A percentile compares a stretch with the other conserved stretches of the same genome.
Conservation (phyloP, 768 basidiomycete genomes). For the Dacryopinax primogenitus region DNA sequence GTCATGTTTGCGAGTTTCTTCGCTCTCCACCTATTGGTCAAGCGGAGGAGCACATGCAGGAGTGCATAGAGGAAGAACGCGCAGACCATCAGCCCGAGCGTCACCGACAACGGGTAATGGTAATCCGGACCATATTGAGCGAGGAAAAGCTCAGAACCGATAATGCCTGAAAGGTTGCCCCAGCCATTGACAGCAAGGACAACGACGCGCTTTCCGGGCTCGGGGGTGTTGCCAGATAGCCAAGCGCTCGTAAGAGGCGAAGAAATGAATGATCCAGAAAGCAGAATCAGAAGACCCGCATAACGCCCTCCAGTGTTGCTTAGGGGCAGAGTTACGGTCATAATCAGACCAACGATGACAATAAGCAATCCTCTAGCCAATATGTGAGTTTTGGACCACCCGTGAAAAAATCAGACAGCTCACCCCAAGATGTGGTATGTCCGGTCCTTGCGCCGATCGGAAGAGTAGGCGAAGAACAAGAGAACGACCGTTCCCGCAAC, state of each 20-base stretch:
- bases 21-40: slow-evolving; percentile 12
- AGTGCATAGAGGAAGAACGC: slow-evolving; percentile 8
- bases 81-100: slow-evolving; percentile 14
- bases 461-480: slow-evolving; percentile 23
- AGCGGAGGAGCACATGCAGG: slow-evolving; percentile 10
- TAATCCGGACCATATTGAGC: slow-evolving; percentile 15
- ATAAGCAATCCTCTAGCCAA: not conserved
- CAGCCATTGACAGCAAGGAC: slow-evolving; percentile 16
- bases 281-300: not conserved
- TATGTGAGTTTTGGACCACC: not conserved
- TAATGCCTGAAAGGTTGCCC: slow-evolving; percentile 14
- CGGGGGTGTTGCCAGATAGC: slow-evolving; percentile 15
- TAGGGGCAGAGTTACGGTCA: not conserved
- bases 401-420: not conserved
- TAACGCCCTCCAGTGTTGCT: slow-evolving; percentile 2
- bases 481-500: slow-evolving; percentile 19
- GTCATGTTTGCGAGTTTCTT: slow-evolving; percentile 14
- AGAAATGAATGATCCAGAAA: not conserved
- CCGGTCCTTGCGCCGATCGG: slow-evolving; percentile 26
- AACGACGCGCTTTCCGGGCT: slow-evolving; percentile 16
- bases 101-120: slow-evolving; percentile 15
- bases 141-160: slow-evolving; percentile 15
- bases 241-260: slow-evolving; percentile 6
- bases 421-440: slow-evolving; percentile 20
- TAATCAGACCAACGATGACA: not conserved